Evolutionary conservation across 2,329 filamentous ascomycete species (phyloP), one percentile per base, ranked within the genome.

Genomic region (Emmonsiellopsis sp.): DNA sequence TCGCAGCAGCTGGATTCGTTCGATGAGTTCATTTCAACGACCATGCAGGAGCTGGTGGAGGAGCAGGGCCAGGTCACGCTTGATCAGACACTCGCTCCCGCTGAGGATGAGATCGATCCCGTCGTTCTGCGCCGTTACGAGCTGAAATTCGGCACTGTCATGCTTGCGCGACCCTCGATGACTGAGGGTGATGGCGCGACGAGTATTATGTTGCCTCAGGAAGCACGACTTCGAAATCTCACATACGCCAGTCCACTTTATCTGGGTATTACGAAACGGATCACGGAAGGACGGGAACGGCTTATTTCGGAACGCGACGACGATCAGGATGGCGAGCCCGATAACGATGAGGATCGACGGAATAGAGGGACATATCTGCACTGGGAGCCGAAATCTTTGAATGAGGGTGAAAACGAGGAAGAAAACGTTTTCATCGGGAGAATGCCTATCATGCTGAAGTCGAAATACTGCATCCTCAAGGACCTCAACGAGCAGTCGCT

Each of bases 1-100:
- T 95, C 93, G 13, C 92, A 98, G 73, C 93, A 98, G 76, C 85
- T 97, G 58, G 92, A 97, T 69, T 98, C 94, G 0, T 98, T 95
- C 73, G 90, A 98, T 73, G 91, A 97, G 68, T 98, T 98, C 65
- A 91, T 93, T 54, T 85, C 86, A 56, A 90, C 88, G 21, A 96
- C 91, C 0, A 92, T 98, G 72, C 91, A 97, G 66, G 88, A 95
- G 63, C 83, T 98, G 56, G 87, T 98, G 55, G 85, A 90, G 64
- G 93, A 97, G 70, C 92, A 95, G 68, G 88, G 88, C 42, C 83
- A 86, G 60, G 85, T 97, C 57, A 90, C 88, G n/a, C 82, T 98
- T 59, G 93, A 98, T 66, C 89, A 96, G 70, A 92, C 90, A 57
- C 86, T 91, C 58, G 87, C 90, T 4, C 84, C 86, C 34, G 80